These are phyloP conservation scores for Boletales sp. DNA, from an alignment of 768 basidiomycete genomes.

Conservation along the genomic window DNA sequence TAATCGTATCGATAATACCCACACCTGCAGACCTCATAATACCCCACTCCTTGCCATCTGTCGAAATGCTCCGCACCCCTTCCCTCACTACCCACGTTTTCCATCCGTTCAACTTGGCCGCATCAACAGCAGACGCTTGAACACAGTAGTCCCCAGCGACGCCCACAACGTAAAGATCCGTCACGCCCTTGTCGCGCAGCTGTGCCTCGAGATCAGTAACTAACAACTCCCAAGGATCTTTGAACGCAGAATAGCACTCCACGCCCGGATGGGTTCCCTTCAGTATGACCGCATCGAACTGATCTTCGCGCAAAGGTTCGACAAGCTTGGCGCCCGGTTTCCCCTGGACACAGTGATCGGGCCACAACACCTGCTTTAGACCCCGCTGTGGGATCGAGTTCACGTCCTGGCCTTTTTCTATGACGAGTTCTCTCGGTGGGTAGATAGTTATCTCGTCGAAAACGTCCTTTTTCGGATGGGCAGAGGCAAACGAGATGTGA, in stretches of 20 bases:
- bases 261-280: conserved; percentile 58
- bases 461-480: conserved; percentile 35
- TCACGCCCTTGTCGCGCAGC: conserved; percentile 42
- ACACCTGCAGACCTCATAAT: conserved; percentile 36
- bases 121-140: conserved; percentile 53
- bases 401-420: conserved; percentile 25
- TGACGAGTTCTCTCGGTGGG: conserved; percentile 30
- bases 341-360: conserved; percentile 70
- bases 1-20: conserved; percentile 26
- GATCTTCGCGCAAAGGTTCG: conserved; percentile 40
- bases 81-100: conserved; percentile 49
- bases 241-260: conserved; percentile 83
- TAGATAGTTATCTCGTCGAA: conserved; percentile 40
- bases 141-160: conserved; percentile 83
- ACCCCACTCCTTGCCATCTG: conserved; percentile 34
- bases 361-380: conserved; percentile 67
- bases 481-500: conserved; percentile 71
- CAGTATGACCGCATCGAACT: conserved; percentile 41
- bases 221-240: conserved; percentile 48
- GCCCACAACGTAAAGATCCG: conserved; percentile 60
- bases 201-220: conserved; percentile 45
- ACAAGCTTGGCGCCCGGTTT: conserved; percentile 62
- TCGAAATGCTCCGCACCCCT: conserved; percentile 41
- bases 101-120: conserved; percentile 43
- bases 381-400: conserved; percentile 18